Conservation (phyloP, 2,329 filamentous ascomycete genomes). For the Neonectria faginata region DNA sequence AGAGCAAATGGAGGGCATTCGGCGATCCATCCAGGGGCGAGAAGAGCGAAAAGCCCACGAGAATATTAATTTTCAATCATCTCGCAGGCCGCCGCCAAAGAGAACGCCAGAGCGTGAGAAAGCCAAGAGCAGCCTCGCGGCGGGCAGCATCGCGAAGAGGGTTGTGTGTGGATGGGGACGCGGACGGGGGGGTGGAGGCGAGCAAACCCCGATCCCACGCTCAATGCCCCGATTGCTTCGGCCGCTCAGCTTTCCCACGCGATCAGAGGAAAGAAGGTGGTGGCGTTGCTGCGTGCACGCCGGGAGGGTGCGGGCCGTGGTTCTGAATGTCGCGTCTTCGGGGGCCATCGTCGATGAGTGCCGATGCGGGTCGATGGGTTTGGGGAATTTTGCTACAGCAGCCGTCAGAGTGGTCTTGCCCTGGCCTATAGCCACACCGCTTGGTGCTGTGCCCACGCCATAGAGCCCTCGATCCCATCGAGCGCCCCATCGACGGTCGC, state of each 20-base stretch:
- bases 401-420: slow-evolving; percentile 7
- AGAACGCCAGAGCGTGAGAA: slow-evolving; percentile 7
- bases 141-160: slow-evolving; percentile 31
- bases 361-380: not conserved
- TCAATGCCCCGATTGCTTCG: slow-evolving; percentile 52
- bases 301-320: not conserved
- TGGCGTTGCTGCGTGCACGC: slow-evolving; percentile 16
- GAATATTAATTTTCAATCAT: slow-evolving; percentile 1
- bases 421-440: slow-evolving; percentile 6
- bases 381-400: not conserved
- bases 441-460: not conserved
- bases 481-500: not conserved
- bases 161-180: slow-evolving; percentile 20
- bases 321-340: not conserved
- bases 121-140: not conserved
- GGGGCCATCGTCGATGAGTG: slow-evolving; percentile 1
- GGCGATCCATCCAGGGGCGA: not conserved
- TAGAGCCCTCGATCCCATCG: slow-evolving; percentile 2
- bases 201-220: slow-evolving; percentile 46
- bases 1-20: not conserved
- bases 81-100: slow-evolving; percentile 4
- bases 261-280: slow-evolving; percentile 41
- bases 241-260: slow-evolving; percentile 37
- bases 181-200: slow-evolving; percentile 30
- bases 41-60: slow-evolving; percentile 1